Percentiles rank a stretch among this genome's conserved stretches.
Conservation (phyloP, 768 basidiomycete genomes). For the Mycena maculata region DNA sequence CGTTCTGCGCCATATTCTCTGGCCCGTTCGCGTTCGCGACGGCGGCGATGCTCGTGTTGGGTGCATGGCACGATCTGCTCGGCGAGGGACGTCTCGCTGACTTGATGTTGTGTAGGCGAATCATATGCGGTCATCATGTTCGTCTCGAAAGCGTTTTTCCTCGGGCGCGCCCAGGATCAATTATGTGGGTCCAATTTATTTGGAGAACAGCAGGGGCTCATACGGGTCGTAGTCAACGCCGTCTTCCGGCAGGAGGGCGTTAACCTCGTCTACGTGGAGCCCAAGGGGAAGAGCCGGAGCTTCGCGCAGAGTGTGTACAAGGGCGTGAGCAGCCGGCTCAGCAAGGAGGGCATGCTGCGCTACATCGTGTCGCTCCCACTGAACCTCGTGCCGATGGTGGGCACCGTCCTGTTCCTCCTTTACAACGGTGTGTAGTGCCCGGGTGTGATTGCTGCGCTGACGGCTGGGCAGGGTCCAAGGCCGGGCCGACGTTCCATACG, state of each 20-base stretch:
- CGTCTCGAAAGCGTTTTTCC: constrained; percentile 50
- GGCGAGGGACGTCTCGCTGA: constrained; percentile 56
- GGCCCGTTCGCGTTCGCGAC: constrained; percentile 73
- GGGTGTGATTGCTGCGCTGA: background rate
- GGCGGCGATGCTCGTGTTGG: constrained; percentile 57
- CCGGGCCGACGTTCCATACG: constrained; percentile 68
- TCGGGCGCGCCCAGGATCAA: constrained; percentile 50
- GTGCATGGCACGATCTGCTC: constrained; percentile 46
- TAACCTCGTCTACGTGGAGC: constrained; percentile 40
- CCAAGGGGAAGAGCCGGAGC: constrained; percentile 46
- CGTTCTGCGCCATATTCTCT: constrained; percentile 68
- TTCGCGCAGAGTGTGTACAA: constrained; percentile 60
- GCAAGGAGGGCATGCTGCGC: constrained; percentile 58
- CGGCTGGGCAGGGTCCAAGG: constrained; percentile 47
- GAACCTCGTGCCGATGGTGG: constrained; percentile 74
- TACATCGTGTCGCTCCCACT: constrained; percentile 75
- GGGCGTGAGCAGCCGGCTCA: constrained; percentile 57
- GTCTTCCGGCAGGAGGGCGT: constrained; percentile 14
- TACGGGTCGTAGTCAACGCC: constrained; percentile 13
- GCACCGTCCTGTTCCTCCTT: constrained; percentile 70
- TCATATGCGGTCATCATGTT: constrained; percentile 51
- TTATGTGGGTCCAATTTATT: constrained; percentile 46
- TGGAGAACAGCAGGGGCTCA: background rate
- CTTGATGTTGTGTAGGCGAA: constrained; percentile 46
- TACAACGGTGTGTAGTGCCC: constrained; percentile 53